A percentile compares a stretch with the other conserved stretches of the same genome.
Evolutionary conservation across 2,329 filamentous ascomycete species (phyloP).

Genomic region (Fusarium musae): DNA sequence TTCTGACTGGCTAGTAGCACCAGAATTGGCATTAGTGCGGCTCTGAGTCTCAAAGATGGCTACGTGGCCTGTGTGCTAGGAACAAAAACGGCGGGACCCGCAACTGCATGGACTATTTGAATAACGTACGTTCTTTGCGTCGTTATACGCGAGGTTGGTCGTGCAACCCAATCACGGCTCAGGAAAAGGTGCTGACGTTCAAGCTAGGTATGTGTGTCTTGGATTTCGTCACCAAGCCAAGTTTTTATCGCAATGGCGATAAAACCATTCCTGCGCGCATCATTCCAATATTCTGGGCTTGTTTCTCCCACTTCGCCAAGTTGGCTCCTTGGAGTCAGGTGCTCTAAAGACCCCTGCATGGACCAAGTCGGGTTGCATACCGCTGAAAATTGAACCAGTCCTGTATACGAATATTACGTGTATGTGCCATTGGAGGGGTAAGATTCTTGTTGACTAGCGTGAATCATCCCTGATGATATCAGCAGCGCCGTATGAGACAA

Average conservation of each 20-base stretch:
- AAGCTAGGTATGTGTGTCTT: background rate
- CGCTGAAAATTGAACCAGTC: background rate
- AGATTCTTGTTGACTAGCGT: background rate
- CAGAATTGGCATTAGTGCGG: background rate
- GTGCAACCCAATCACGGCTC: background rate
- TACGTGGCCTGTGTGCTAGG: background rate
- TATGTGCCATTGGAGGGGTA: background rate
- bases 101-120: background rate
- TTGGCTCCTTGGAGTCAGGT: no score
- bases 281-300: no score
- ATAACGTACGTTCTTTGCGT: background rate
- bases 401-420: background rate
- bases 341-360: background rate
- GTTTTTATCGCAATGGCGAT: background rate
- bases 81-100: background rate
- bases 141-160: background rate
- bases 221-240: background rate
- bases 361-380: accelerated
- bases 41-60: accelerated
- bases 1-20: background rate
- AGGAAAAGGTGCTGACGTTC: background rate
- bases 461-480: accelerated
- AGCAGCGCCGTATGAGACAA: accelerated
- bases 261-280: background rate
- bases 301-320: background rate